Evolutionary conservation across 345 rosid genomes (phyloP), one percentile per base, ranked within the genome.

Genomic region (Trapa bicornis): DNA sequence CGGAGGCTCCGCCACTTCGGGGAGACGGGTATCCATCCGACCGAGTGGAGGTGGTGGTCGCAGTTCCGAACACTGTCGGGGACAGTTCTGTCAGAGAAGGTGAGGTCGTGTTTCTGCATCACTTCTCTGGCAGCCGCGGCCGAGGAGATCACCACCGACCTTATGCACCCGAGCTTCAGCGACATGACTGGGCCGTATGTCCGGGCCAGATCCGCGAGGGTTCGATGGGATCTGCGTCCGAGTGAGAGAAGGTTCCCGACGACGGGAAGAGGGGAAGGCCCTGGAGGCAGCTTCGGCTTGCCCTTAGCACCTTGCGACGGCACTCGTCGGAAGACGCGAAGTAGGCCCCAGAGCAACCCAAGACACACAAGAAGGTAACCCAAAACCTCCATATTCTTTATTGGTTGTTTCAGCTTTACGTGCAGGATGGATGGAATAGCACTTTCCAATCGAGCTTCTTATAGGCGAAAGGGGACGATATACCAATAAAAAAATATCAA

Each of bases 161-260:
- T 74, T 12, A 45, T 60, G n/a, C 32, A 45, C 3, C 80, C 77
- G 3, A 74, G 68, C 47, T 43, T 29, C 5, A 74, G 42, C 3
- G 70, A 70, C 76, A 80, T 82, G 50, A 82, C 61, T 16, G 80
- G 86, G 63, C 85, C 89, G 66, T 73, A 65, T 0, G 64, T 73
- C 68, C 75, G 70, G 35, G 87, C 73, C 48, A 85, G 74, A 37
- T 74, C 15, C 29, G 75, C 72, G 2, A 85, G 72, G 65, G 79
- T 68, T 41, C 4, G 63, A 58, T 80, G 85, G 42, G 83, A 73
- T 4, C 70, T 75, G 32, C 58, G 67, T 32, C 86, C 82, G 35
- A 82, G 69, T 5, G 57, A 61, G 8, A 78, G 72, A 71, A 85
- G 78, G 73, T 78, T 82, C 38, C 86, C 85, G 17, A 82, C 66